Evolutionary conservation across 345 rosid genomes (phyloP), one percentile per base, ranked within the genome.

Genomic region (rapeseed (Brassica napus)): DNA sequence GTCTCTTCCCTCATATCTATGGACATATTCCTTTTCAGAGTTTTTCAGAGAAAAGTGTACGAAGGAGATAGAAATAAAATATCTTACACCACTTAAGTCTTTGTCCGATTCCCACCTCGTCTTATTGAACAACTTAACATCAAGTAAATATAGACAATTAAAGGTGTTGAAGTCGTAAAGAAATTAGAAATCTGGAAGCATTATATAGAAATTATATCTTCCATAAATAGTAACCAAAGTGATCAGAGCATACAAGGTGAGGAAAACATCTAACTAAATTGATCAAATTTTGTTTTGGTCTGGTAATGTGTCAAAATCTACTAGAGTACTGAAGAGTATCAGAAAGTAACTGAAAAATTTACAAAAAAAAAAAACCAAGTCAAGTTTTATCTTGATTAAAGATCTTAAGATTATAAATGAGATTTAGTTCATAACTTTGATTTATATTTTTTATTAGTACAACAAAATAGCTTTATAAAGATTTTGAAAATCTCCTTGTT

Each of bases 11-110:
- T 37, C 44, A 37, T 37, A 7, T 37, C 44, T 72, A 23, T 61
- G 74, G 69, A 79, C 68, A 23, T 47, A 24, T 57, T 72, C 24
- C 31, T 31, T 66, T 47, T 28, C 30, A 3, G 30, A 28, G 37
- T 1, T 34, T 34, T 34, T 35, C 9, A 30, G 11, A 35, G 0
- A 55, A 12, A 77, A 35, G 34, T 63, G 35, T 34, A 10, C 9
- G 32, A 32, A 62, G 23, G 8, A 34, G 21, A 14, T 24, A 47
- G 10, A 37, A 14, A 35, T 26, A 64, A 65, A 65, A 78, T 72
- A 66, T 79, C 82, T 57, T 16, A 52, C 21, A 49, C 55, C 71
- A 63, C 9, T 77, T 52, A n/a, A 52, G 34, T 71, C 2, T 49
- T 69, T 77, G 75, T 49, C 69, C 6, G 18, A n/a, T 60, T 31